These are phyloP conservation scores for Excoecaria cochinchinensis DNA, from an alignment of 345 rosid species.

Conservation along the genomic window DNA sequence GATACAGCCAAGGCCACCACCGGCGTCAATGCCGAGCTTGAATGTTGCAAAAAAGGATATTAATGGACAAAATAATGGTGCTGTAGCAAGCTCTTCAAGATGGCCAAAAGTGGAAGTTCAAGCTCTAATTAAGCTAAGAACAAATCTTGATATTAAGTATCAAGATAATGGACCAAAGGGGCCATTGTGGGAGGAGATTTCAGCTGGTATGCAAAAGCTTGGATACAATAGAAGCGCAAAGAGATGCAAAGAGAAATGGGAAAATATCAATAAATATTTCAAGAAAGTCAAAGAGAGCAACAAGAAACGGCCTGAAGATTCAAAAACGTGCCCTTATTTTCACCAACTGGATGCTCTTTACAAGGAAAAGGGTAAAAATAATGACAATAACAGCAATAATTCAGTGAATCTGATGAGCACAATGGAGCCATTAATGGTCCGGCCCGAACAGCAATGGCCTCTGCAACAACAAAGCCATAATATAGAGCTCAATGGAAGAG, in stretches of 20 bases:
- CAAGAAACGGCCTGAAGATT: slow-evolving; percentile 64
- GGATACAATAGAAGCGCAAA: slow-evolving; percentile 76
- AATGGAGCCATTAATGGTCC: slow-evolving; percentile 16
- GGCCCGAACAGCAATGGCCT: slow-evolving; percentile 23
- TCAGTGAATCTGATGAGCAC: background rate
- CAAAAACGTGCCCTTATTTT: slow-evolving; percentile 89
- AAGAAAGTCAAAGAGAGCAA: slow-evolving; percentile 80
- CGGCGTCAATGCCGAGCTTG: background rate
- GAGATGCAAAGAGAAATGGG: slow-evolving; percentile 98
- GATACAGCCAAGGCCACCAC: background rate
- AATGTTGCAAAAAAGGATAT: background rate
- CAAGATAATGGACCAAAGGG: slow-evolving; percentile 68
- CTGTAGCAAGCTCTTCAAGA: slow-evolving; percentile 53
- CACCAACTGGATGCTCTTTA: slow-evolving; percentile 46
- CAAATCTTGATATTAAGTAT: slow-evolving; percentile 56
- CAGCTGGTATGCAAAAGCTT: slow-evolving; percentile 57
- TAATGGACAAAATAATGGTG: slow-evolving; percentile 18
- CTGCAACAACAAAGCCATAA: background rate
- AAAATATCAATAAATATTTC: slow-evolving; percentile 93
- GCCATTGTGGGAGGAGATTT: slow-evolving; percentile 90
- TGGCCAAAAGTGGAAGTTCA: slow-evolving; percentile 89
- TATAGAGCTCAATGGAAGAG: background rate
- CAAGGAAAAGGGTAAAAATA: slow-evolving; percentile 23
- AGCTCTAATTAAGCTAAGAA: slow-evolving; percentile 63
- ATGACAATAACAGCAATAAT: background rate